Evolutionary conservation across 2,329 filamentous ascomycete species (phyloP).

Genomic region (Penicillium sp.): DNA sequence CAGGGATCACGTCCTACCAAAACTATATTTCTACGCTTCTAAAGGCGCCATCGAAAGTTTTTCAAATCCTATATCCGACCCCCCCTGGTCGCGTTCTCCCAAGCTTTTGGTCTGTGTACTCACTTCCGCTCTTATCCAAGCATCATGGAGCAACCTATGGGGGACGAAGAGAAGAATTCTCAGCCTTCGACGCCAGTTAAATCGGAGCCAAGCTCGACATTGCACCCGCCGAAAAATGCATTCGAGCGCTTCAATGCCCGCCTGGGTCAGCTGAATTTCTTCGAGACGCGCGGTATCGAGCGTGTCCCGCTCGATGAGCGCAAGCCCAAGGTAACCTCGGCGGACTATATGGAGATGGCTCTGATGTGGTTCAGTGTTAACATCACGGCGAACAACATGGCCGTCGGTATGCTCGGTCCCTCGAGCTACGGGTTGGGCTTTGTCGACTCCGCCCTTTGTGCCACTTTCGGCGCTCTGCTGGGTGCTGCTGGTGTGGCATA

Average conservation of each 20-base stretch:
- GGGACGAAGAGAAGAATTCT: neutral
- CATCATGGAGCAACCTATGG: neutral
- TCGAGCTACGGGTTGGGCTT: neutral
- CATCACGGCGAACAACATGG: neutral
- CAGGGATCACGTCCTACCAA: neutral
- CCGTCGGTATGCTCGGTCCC: neutral
- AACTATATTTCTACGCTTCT: neutral
- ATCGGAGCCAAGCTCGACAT: neutral
- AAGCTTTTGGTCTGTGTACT: neutral
- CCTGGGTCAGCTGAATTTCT: neutral
- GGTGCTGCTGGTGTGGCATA: neutral
- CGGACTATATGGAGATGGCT: neutral
- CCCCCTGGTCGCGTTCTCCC: neutral
- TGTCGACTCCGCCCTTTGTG: neutral
- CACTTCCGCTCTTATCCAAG: neutral
- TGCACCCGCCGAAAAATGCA: neutral
- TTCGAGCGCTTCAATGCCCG: neutral
- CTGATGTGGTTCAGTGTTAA: neutral
- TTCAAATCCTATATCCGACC: neutral
- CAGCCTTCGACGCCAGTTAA: neutral
- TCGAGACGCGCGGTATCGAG: neutral
- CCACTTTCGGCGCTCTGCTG: neutral
- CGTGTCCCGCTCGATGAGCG: neutral
- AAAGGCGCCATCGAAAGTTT: neutral
- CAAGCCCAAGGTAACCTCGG: neutral